A percentile compares a stretch with the other conserved stretches of the same genome.
Conservation (phyloP, 2,329 filamentous ascomycete genomes). For the Aspergillus niger region DNA sequence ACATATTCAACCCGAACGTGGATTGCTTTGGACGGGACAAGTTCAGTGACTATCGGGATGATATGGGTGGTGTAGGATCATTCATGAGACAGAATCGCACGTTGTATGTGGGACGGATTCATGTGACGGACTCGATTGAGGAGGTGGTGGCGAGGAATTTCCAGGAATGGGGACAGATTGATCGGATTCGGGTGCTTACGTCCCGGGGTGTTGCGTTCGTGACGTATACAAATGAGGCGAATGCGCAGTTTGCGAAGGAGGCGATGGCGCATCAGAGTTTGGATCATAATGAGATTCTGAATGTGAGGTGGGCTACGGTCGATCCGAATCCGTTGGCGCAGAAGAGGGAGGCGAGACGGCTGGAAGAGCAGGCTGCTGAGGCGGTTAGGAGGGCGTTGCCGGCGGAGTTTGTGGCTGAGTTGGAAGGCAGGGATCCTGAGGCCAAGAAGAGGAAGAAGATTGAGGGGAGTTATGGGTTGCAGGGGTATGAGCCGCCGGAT, state of each 20-base stretch:
- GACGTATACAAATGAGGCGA: conserved; percentile 88
- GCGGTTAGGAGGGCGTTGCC: conserved; percentile 86
- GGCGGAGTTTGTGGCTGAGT: conserved; percentile 86
- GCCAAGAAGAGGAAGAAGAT: conserved; percentile 85
- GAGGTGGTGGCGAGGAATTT: conserved; percentile 94
- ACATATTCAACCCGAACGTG: conserved; percentile 89
- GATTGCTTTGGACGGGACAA: conserved; percentile 96
- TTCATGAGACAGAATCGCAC: conserved; percentile 95
- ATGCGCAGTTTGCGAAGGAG: conserved; percentile 88
- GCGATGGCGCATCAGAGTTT: conserved; percentile 94
- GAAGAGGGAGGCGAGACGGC: conserved; percentile 80
- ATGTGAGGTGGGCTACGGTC: conserved; percentile 94
- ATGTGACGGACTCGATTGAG: conserved; percentile 95
- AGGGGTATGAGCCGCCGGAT: conserved; percentile 92
- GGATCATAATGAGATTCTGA: conserved; percentile 88
- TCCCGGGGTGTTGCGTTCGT: conserved; percentile 90
- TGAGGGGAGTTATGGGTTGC: conserved; percentile 82
- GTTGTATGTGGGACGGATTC: conserved; percentile 88
- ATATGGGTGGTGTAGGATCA: conserved; percentile 95
- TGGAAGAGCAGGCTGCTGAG: conserved; percentile 96
- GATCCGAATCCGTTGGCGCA: conserved; percentile 96
- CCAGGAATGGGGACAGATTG: conserved; percentile 92
- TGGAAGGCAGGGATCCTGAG: conserved; percentile 87
- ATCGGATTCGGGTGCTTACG: conserved; percentile 84
- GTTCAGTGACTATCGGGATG: conserved; percentile 87